Evolutionary conservation across 192 early-diverging fungal genomes (phyloP).

Genomic region (Umbelopsis vinacea): DNA sequence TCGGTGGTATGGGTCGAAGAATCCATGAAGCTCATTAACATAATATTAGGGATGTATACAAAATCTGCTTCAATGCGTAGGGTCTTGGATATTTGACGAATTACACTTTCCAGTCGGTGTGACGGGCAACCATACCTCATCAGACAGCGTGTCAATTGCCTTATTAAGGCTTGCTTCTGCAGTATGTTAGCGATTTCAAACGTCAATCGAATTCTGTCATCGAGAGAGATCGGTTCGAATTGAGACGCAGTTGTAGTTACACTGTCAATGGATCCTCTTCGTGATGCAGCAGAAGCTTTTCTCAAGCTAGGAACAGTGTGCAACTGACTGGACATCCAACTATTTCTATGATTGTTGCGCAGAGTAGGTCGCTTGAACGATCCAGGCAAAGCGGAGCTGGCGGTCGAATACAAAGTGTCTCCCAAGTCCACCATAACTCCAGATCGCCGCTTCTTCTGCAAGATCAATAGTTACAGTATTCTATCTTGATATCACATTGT

Average conservation of each 20-base stretch:
- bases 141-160: slow-evolving; percentile 59
- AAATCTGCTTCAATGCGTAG: slow-evolving; percentile 64
- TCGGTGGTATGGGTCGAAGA: slow-evolving; percentile 70
- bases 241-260: slow-evolving; percentile 15
- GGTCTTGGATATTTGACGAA: slow-evolving; percentile 57
- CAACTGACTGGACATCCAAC: slow-evolving; percentile 13
- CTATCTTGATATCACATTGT: not conserved
- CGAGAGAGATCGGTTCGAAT: slow-evolving; percentile 29
- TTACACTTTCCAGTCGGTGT: slow-evolving; percentile 62
- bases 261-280: slow-evolving; percentile 8
- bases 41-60: slow-evolving; percentile 65
- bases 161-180: slow-evolving; percentile 62
- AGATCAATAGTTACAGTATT: not conserved
- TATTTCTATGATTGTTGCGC: not conserved
- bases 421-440: not conserved
- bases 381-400: not conserved
- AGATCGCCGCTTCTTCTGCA: slow-evolving; percentile 1
- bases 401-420: not conserved
- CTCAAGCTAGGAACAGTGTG: slow-evolving; percentile 38
- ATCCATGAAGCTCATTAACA: slow-evolving; percentile 71
- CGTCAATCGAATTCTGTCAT: slow-evolving; percentile 45
- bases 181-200: slow-evolving; percentile 63
- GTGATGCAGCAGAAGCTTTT: slow-evolving; percentile 18
- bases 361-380: not conserved
- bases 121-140: slow-evolving; percentile 68